phyloP scores from a whole-genome alignment of 148 eudicot genomes.

The Camellia lanceoleosa region DNA sequence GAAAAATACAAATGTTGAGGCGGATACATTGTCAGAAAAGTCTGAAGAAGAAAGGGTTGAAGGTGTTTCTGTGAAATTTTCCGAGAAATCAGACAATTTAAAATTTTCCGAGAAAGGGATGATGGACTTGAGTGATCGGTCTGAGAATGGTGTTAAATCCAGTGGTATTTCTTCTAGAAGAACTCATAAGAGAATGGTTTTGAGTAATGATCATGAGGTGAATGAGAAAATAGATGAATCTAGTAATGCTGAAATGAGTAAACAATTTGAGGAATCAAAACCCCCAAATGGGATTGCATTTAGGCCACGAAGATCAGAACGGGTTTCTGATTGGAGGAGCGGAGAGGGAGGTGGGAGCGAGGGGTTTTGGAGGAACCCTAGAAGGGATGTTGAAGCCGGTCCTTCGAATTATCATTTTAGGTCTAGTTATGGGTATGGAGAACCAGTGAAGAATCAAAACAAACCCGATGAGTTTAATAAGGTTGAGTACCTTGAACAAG shows the following conservation, averaged over 20 bases:
- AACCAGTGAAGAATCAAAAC: slow-evolving; percentile 26
- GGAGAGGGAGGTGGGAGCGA: slow-evolving; percentile 34
- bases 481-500: slow-evolving; percentile 49
- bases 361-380: slow-evolving; percentile 34
- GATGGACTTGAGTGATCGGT: slow-evolving; percentile 29
- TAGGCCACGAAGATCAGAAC: slow-evolving; percentile 35
- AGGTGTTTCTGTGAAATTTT: slow-evolving; percentile 36
- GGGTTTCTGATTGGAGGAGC: slow-evolving; percentile 35
- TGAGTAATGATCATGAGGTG: slow-evolving; percentile 12
- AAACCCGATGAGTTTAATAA: slow-evolving; percentile 32
- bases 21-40: slow-evolving; percentile 36
- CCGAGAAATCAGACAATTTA: slow-evolving; percentile 35
- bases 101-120: slow-evolving; percentile 31
- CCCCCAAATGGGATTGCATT: slow-evolving; percentile 32
- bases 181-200: slow-evolving; percentile 24
- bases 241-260: slow-evolving; percentile 17
- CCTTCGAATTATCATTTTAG: slow-evolving; percentile 32
- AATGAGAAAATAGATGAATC: slow-evolving; percentile 24
- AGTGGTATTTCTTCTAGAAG: slow-evolving; percentile 26
- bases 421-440: slow-evolving; percentile 26
- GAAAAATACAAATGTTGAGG: slow-evolving; percentile 45
- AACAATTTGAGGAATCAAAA: slow-evolving; percentile 35
- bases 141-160: slow-evolving; percentile 41
- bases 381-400: slow-evolving; percentile 44
- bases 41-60: slow-evolving; percentile 48